Base-by-base conservation (phyloP, 2,329 filamentous ascomycete species). In the Fusarium sublunatum region DNA sequence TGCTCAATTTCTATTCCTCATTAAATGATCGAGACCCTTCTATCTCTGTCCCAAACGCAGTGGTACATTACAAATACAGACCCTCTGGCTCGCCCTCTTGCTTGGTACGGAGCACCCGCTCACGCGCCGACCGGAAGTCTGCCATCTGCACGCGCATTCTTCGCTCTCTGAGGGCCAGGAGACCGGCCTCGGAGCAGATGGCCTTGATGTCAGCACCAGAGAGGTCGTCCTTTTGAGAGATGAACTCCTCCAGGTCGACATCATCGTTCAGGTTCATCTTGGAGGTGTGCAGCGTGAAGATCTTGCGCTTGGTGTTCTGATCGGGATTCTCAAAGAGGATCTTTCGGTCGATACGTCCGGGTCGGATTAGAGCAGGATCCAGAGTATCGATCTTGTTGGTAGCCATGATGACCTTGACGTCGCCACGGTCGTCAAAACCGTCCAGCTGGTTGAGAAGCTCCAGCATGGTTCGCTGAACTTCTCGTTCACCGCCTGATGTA, bases 381-480 rank as follows among this genome's bases (percentile, higher is more conserved):
- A 99, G 85, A 5, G 92, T 96, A 70, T 99, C 96, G 69, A 99
- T 99, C 87, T 99, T 99, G 88, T 99, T 99, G 68, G 95, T 99
- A 11, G 95, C 96, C 93, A 99, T 98, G 77, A 99, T 94, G 61
- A 99, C 95, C 83, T 99, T 99, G 79, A 99, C 94, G 75, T 99
- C 95, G 70, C 95, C 96, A 60, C 95, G 91, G 78, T 99, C 96
- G 75, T 99, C 95, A 80, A 99, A 99, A 72, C 95, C 95, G 76
- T 99, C 95, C 8, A 99, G 88, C 81, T 99, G 95, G 79, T 99
- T 99, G 38, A 99, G 88, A 51, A 99, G 86, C 75, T 99, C 95
- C 78, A 99, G 82, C 95, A 99, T 99, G 44, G 95, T 99, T 77
- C 95, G 89, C 81, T 99, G 95, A 35, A 99, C 92, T 78, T 99